Percentiles rank a stretch among this genome's conserved stretches.
Evolutionary conservation across 306 rosid species (phyloP).

Genomic region (Canavalia gladiata): DNA sequence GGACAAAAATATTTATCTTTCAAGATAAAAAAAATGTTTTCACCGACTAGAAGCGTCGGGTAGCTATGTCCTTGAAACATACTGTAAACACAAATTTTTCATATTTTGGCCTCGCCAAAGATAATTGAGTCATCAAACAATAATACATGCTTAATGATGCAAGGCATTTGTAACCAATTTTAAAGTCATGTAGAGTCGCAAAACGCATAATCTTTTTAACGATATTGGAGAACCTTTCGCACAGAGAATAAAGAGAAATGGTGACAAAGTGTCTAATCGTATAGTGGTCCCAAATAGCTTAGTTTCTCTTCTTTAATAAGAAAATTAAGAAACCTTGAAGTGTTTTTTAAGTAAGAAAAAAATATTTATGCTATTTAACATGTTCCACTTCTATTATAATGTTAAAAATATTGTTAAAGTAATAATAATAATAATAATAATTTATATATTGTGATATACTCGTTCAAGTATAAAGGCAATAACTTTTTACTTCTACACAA

Average conservation of each 20-base stretch:
- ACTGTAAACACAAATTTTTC: background rate
- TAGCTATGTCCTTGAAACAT: background rate
- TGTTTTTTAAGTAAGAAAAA: background rate
- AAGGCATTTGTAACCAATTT: background rate
- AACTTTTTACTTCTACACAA: background rate
- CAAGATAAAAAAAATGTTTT: no score
- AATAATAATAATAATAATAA: background rate
- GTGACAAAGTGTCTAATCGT: background rate
- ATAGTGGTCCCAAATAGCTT: background rate
- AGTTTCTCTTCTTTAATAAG: background rate
- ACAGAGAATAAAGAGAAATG: conserved; percentile 11
- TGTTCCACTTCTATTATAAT: background rate
- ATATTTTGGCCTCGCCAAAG: background rate
- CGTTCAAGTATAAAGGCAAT: background rate
- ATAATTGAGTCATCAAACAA: background rate
- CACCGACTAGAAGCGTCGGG: background rate
- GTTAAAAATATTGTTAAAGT: background rate
- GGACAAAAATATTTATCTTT: no score
- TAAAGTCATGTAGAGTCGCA: background rate
- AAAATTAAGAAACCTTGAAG: background rate
- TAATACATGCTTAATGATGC: background rate
- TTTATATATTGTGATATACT: background rate
- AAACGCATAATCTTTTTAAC: conserved; percentile 4
- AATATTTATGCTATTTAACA: background rate
- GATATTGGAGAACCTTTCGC: conserved; percentile 16